Percentiles rank a stretch among this genome's conserved stretches.
phyloP scores from a whole-genome alignment of 257 asterid genomes.

The Nemophila menziesii region DNA sequence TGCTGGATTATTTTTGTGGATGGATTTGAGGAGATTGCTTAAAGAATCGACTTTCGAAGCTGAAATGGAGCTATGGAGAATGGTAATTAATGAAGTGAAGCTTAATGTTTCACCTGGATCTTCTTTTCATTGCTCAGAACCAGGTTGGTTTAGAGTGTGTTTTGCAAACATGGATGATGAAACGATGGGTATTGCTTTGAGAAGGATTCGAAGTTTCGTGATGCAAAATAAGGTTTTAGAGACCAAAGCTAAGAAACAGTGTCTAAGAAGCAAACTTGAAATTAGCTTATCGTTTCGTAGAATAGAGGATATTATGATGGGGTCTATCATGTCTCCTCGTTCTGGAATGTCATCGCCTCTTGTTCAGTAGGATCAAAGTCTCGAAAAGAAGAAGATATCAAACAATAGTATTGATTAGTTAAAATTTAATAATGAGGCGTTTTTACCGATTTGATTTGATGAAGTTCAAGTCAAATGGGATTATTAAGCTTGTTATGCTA shows the following conservation, averaged over 20 bases:
- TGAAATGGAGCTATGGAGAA: constrained; percentile 51
- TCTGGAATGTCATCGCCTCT: constrained; percentile 85
- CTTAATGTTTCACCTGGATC: constrained; percentile 74
- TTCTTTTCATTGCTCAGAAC: constrained; percentile 66
- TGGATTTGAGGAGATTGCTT: constrained; percentile 50
- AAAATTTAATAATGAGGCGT: background rate
- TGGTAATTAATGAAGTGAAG: constrained; percentile 52
- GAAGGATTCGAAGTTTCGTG: constrained; percentile 46
- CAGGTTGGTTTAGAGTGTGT: constrained; percentile 87
- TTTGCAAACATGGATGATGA: constrained; percentile 78
- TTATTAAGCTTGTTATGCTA: background rate
- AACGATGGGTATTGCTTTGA: constrained; percentile 31
- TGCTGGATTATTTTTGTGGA: constrained; percentile 68
- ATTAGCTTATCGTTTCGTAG: constrained; percentile 60
- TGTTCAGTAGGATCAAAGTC: constrained; percentile 33
- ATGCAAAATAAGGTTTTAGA: constrained; percentile 18
- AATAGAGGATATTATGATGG: constrained; percentile 39
- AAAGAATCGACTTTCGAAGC: constrained; percentile 39
- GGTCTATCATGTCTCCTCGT: constrained; percentile 38
- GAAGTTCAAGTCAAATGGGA: background rate
- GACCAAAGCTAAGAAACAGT: constrained; percentile 23
- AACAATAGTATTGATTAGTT: background rate
- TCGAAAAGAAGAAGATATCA: background rate
- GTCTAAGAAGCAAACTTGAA: constrained; percentile 46
- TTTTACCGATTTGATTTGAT: background rate